Evolutionary conservation across 257 asterid species (phyloP), one percentile per base, ranked within the genome.

Genomic region (Solanum sitiens): DNA sequence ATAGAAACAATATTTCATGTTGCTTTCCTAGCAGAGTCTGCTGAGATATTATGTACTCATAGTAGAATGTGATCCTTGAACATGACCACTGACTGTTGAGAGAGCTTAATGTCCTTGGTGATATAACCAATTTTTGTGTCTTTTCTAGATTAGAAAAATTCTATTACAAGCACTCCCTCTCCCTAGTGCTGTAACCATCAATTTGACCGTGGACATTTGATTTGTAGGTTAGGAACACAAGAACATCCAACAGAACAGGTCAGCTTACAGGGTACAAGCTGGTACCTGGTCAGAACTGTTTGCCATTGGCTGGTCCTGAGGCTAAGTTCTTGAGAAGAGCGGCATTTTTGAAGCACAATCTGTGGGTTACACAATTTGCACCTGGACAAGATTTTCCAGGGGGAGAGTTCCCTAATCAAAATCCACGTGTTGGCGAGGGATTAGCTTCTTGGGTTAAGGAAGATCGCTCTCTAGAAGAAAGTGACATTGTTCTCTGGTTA

Each of bases 361-460:
- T 96, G 37, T 96, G 99, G 99, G 98, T 96, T 90, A 96, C 99
- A 72, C 95, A 92, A 86, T 96, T 91, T 91, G 94, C 98, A 72
- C 94, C 91, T 16, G 98, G 98, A 68, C 98, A 96, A 92, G 98
- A 94, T 90, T 95, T 96, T 88, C 99, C 99, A 3, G 99, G 99
- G 27, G 99, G 98, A 86, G 99, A 96, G 91, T 96, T 96, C 88
- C 99, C 98, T 80, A 96, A 96, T 91, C 99, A 96, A 92, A 96
- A 96, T 89, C 99, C 99, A 30, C 99, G 99, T 76, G 95, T 87
- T 84, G 98, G 99, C 35, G 99, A 96, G 91, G 99, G 99, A 39
- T 88, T 96, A 91, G 97, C 92, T 92, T 96, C 99, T 2, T 96
- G 98, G 98, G 98, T 96, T 59, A 94, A 94, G 93, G 93, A 93